Conservation (phyloP, 2,329 filamentous ascomycete genomes). For the Spiromastix sp. region DNA sequence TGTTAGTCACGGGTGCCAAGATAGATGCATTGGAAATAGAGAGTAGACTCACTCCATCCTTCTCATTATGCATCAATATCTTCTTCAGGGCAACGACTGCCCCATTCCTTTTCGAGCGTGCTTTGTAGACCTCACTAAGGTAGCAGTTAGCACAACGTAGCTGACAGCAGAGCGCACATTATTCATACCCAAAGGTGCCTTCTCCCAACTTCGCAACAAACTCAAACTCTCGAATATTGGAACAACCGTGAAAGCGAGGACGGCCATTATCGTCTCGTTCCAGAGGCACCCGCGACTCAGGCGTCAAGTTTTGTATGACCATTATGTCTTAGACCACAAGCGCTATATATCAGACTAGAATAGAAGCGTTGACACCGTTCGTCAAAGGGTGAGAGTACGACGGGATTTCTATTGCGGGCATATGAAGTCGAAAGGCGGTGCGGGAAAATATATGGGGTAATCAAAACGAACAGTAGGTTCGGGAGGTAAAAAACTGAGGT, state of each 20-base stretch:
- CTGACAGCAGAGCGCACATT: background rate
- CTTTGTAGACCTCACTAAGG: conserved; percentile 77
- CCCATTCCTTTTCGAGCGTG: conserved; percentile 63
- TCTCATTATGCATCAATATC: conserved; percentile 99
- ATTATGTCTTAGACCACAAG: conserved; percentile 19
- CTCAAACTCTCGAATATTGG: conserved; percentile 37
- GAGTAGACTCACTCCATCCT: conserved; percentile 62
- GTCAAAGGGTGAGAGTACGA: too few species aligned
- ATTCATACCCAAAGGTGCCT: conserved; percentile 73
- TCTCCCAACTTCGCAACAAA: conserved; percentile 60
- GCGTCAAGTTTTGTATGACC: conserved; percentile 19
- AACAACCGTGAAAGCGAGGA: conserved; percentile 71
- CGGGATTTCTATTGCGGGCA: too few species aligned
- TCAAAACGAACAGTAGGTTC: too few species aligned
- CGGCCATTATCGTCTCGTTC: conserved; percentile 38
- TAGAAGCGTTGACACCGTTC: too few species aligned
- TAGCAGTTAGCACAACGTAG: background rate
- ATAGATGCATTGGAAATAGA: background rate
- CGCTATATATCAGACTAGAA: too few species aligned
- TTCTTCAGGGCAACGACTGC: conserved; percentile 85
- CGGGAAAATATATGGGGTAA: too few species aligned
- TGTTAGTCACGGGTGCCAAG: conserved; percentile 1
- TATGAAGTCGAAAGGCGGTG: too few species aligned
- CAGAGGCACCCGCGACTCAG: conserved; percentile 25
- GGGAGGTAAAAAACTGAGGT: too few species aligned